phyloP scores from a whole-genome alignment of 495 filamentous ascomycete genomes.

The Darksidea phi region DNA sequence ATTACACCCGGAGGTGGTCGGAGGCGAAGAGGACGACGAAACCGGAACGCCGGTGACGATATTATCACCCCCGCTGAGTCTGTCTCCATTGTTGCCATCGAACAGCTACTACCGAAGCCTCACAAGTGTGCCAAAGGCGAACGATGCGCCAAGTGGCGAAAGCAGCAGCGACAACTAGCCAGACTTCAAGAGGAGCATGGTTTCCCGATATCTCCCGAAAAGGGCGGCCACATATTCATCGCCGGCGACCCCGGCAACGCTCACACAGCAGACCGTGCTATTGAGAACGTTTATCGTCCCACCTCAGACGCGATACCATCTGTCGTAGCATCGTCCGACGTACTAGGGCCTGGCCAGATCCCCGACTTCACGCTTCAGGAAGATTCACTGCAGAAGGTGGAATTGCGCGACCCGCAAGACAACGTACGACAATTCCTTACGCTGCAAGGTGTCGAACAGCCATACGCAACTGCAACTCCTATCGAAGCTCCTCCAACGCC shows the following conservation, averaged over 20 bases:
- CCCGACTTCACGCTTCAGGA: constrained; percentile 68
- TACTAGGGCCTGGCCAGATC: constrained; percentile 65
- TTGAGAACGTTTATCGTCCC: constrained; percentile 50
- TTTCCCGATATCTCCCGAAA: constrained; percentile 55
- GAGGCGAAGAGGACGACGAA: constrained; percentile 50
- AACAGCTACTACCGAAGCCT: constrained; percentile 78
- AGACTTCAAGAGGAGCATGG: constrained; percentile 65
- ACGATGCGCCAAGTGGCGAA: constrained; percentile 76
- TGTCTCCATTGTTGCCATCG: constrained; percentile 88
- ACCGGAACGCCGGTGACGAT: constrained; percentile 52
- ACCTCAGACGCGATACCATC: constrained; percentile 69
- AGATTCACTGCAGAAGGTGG: constrained; percentile 64
- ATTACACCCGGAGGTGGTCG: constrained; percentile 45
- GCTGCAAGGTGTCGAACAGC: constrained; percentile 63
- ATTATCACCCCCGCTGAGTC: constrained; percentile 73
- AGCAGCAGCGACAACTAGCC: constrained; percentile 67
- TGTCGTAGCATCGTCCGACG: constrained; percentile 84
- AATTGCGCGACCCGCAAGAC: constrained; percentile 78
- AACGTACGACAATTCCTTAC: constrained; percentile 84
- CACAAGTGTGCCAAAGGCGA: constrained; percentile 91
- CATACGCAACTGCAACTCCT: constrained; percentile 43
- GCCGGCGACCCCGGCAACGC: constrained; percentile 72
- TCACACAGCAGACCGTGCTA: constrained; percentile 55
- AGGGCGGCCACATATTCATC: constrained; percentile 61
- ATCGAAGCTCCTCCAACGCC: constrained; percentile 39